Evolutionary conservation across 495 filamentous ascomycete species (phyloP), one percentile per base, ranked within the genome.

Genomic region (Penicillium salamii): DNA sequence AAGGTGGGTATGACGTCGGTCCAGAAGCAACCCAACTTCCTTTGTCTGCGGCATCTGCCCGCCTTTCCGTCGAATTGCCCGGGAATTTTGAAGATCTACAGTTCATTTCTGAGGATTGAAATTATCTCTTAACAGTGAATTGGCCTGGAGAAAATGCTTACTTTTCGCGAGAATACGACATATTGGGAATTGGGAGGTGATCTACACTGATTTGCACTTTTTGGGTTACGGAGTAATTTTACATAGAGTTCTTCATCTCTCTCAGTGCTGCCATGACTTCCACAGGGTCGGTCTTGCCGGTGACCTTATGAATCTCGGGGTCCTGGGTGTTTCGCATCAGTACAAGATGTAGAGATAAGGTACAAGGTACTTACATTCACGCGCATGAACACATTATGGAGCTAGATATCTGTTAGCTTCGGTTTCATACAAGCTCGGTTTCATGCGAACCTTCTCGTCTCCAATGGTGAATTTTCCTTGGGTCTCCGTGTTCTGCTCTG

Each of bases 321-420:
- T 97, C 91, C 87, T 92, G 24, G 18, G 33, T 14, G 46, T 23
- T 32, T 41, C 1, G 21, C 13, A 31, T 36, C 29, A 54, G 42
- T 17, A 38, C 50, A 0, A 6, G 2, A n/a, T 24, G 7, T 8
- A 19, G 42, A 18, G 18, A 15, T 7, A 7, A 19, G n/a, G 29
- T 15, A 14, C 2, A 7, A 17, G 12, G 6, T 20, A 75, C 83
- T 77, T 71, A 90, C 90, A 63, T 89, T 76, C 46, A 93, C 79
- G 48, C 84, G 79, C 93, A 98, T 97, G 59, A 98, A 98, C 3
- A 97, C 91, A 64, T 98, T 98, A 65, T 97, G 91, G 65, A 90
- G 69, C 91, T 95, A 60, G 2, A 48, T 13, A 37, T 18, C 20
- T 33, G 41, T 61, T 34, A 58, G 52, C 43, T 9, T 26, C 12